phyloP scores from a whole-genome alignment of 2,329 filamentous ascomycete genomes.

The Colletotrichum kahawae region DNA sequence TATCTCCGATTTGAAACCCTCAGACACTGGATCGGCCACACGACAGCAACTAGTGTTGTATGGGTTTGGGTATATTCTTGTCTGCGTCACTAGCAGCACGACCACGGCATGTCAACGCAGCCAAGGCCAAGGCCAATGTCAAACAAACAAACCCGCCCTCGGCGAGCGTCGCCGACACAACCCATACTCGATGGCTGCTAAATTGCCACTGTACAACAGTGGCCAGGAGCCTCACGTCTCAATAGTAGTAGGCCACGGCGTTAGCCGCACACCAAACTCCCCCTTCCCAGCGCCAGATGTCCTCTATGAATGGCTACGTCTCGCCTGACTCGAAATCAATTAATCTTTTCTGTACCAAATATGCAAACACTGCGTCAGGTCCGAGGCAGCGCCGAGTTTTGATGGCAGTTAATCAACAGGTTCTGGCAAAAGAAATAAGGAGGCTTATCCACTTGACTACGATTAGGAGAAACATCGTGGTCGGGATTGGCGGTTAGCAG shows the following conservation, averaged over 20 bases:
- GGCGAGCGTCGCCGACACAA: neutral
- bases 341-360: neutral
- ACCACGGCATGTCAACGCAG: neutral
- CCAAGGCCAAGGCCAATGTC: neutral
- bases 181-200: neutral
- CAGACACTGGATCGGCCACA: neutral
- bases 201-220: neutral
- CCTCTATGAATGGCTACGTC: neutral
- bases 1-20: constrained; percentile 4
- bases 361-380: neutral
- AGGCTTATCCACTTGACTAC: neutral
- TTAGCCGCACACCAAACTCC: neutral
- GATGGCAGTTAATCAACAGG: neutral
- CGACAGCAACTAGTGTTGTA: neutral
- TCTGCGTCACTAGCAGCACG: neutral
- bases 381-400: neutral
- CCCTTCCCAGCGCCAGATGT: neutral
- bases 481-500: neutral
- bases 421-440: neutral
- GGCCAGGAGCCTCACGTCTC: neutral
- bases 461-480: neutral
- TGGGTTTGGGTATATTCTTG: neutral
- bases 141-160: neutral
- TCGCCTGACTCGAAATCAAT: constrained; percentile 8
- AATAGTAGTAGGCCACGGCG: neutral